phyloP scores from a whole-genome alignment of 495 filamentous ascomycete genomes.

The Tuber borchii region DNA sequence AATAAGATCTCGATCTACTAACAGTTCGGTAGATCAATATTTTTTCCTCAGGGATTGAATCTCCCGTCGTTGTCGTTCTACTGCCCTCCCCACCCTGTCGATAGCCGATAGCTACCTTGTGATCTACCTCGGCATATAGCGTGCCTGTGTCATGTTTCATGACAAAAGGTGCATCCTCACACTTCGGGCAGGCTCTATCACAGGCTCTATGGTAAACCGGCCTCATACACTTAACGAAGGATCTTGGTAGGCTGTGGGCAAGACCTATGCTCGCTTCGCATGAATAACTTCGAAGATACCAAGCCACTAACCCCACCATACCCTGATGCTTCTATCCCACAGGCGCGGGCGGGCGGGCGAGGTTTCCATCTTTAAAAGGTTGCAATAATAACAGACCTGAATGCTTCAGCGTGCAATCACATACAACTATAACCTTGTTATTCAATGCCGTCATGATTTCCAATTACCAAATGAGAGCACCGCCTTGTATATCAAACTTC shows the following conservation, averaged over 20 bases:
- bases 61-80: not conserved
- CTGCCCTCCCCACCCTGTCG: not conserved
- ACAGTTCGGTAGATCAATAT: not conserved
- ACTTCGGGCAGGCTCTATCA: not conserved
- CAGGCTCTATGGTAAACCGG: not conserved
- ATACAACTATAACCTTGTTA: not conserved
- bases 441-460: constrained; percentile 1
- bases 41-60: not conserved
- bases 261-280: not conserved
- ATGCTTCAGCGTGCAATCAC: not conserved
- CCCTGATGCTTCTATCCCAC: not conserved
- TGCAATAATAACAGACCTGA: not conserved
- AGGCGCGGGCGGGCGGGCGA: not conserved
- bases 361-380: not conserved
- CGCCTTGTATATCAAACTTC: not conserved
- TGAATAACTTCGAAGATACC: not conserved
- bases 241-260: not conserved
- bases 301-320: not conserved
- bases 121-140: not conserved
- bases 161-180: not conserved
- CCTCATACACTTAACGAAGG: not conserved
- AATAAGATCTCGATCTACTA: not conserved
- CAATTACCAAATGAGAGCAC: not conserved
- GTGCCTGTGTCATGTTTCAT: not conserved
- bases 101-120: not conserved